Conservation (phyloP, 306 rosid genomes). For the Vigna radiata region DNA sequence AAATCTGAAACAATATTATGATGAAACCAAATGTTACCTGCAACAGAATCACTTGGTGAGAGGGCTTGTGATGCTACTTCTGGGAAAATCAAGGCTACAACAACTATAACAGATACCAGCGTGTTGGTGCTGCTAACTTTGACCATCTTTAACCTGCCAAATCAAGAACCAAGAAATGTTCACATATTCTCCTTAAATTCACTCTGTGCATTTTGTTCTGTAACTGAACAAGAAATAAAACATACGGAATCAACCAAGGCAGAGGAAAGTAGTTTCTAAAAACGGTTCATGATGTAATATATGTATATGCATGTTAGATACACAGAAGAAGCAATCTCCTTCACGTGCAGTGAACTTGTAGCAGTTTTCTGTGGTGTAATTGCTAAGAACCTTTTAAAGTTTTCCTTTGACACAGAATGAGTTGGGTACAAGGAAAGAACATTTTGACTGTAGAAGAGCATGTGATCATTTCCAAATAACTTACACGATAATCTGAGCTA, state of each 20-base stretch:
- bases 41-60: conserved; percentile 40
- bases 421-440: conserved; percentile 53
- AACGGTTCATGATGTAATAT: conserved; percentile 12
- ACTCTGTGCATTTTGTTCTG: conserved; percentile 19
- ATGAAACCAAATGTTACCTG: conserved; percentile 50
- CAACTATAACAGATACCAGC: conserved; percentile 27
- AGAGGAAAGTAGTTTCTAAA: not conserved
- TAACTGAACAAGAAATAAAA: conserved; percentile 14
- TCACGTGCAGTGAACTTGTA: not conserved
- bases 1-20: not conserved
- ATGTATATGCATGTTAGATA: not conserved
- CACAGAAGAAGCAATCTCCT: conserved; percentile 35
- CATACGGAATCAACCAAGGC: conserved; percentile 9
- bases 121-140: conserved; percentile 14
- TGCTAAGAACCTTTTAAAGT: conserved; percentile 16
- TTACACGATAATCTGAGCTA: conserved; percentile 31
- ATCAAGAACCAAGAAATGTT: not conserved
- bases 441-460: conserved; percentile 28
- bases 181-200: conserved; percentile 15
- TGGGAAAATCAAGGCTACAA: conserved; percentile 48
- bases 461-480: conserved; percentile 28
- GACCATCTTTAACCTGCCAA: conserved; percentile 58
- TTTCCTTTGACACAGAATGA: conserved; percentile 33
- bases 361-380: conserved; percentile 13
- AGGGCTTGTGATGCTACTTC: conserved; percentile 50